A percentile compares a stretch with the other conserved stretches of the same genome.
These are phyloP conservation scores for Tuber indicum DNA, from an alignment of 495 filamentous ascomycete genomes.

Conservation along the genomic window DNA sequence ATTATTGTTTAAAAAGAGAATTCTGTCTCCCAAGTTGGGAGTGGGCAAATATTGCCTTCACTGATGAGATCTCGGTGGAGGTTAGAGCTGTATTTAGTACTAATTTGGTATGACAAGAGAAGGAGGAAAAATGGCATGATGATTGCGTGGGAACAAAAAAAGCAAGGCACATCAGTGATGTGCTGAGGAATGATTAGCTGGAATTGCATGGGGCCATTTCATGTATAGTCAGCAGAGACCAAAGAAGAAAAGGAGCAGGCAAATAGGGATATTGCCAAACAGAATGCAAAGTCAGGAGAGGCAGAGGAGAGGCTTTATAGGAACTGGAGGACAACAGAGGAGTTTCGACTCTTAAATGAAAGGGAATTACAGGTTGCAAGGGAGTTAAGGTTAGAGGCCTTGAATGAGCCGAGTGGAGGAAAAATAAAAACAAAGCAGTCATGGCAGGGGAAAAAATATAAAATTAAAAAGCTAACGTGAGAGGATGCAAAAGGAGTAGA, in stretches of 20 bases:
- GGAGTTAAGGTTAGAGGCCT: neutral
- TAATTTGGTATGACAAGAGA: neutral
- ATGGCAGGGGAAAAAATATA: slow-evolving; percentile 4
- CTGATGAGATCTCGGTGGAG: neutral
- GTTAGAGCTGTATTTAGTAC: neutral
- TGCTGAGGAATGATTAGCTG: slow-evolving; percentile 11
- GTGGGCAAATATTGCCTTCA: neutral
- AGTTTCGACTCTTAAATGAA: neutral
- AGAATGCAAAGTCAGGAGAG: neutral
- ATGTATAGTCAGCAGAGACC: neutral
- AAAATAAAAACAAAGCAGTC: neutral
- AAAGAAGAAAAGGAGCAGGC: neutral
- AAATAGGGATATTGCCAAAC: neutral
- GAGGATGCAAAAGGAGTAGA: slow-evolving; percentile 1
- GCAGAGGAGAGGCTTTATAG: neutral
- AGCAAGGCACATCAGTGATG: neutral
- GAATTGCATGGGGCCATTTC: neutral
- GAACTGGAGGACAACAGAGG: neutral
- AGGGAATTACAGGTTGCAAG: neutral
- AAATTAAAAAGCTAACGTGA: slow-evolving; percentile 6
- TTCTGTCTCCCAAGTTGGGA: neutral
- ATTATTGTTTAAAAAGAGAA: no score
- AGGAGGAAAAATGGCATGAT: no score
- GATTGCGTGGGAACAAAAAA: no score
- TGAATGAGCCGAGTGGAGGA: fast-evolving